Evolutionary conservation across 2,329 filamentous ascomycete species (phyloP), one percentile per base, ranked within the genome.

Genomic region (Talaromyces sp.): DNA sequence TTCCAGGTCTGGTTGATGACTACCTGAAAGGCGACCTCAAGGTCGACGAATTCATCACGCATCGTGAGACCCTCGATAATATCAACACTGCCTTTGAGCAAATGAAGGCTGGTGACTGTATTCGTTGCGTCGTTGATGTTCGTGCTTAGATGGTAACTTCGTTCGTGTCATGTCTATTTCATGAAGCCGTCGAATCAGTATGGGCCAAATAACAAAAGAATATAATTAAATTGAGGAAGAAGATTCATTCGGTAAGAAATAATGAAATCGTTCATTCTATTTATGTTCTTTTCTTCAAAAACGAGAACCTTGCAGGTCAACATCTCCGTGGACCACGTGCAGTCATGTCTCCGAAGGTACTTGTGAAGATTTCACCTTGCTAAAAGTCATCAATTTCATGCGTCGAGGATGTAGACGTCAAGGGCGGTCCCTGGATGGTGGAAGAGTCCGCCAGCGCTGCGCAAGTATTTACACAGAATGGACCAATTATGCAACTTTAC

Each of bases 11-110:
- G 47, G 93, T 99, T 27, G 83, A 88, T 70, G 94, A 98, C 80
- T 99, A 99, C 82, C 85, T 96, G 79, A 86, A 86, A 62, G 93
- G 93, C 72, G 87, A 90, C 76, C 89, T 99, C 76, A 98, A 97
- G 89, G 95, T 98, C 54, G 94, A 98, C 77, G 95, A 99, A 83
- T 98, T 98, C 84, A 98, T 99, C 82, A 99, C 95, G 37, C 95
- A 99, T 83, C 89, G 93, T 72, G 92, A 96, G 83, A 86, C 85
- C 3, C 84, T 99, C 52, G 82, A 82, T 67, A 87, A 90, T 74
- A 96, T 99, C 80, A 98, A 98, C 85, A 83, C 85, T 61, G 94
- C 93, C 22, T 99, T 97, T 74, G 87, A 92, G 69, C 88, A 90
- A 72, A 99, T 99, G 95, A 96, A 97, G 85, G 86, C 88, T 67